phyloP scores from a whole-genome alignment of 129 eudicot species.

The Deinandra increscens region DNA sequence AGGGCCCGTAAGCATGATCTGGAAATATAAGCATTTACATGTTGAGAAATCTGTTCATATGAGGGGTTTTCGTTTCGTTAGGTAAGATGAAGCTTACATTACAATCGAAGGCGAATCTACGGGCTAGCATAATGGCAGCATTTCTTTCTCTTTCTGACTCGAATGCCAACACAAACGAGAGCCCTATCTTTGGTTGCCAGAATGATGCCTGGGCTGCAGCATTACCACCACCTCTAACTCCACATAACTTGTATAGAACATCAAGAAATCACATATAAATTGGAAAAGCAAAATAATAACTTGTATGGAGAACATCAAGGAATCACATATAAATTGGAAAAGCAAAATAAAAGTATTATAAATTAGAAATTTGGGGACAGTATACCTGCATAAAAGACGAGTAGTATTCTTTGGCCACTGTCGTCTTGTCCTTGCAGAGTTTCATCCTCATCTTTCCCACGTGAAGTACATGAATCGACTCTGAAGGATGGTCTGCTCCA shows the following conservation, averaged over 20 bases:
- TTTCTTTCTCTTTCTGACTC: conserved; percentile 91
- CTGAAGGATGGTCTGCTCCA: conserved; percentile 61
- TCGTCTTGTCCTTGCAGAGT: conserved; percentile 78
- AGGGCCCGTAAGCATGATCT: conserved; percentile 90
- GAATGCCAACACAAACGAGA: conserved; percentile 75
- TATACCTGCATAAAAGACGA: conserved; percentile 86
- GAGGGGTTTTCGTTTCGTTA: background rate
- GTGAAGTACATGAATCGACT: conserved; percentile 82
- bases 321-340: background rate
- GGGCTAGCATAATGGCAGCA: conserved; percentile 94
- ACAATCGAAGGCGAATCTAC: conserved; percentile 95
- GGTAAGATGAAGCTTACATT: conserved; percentile 57
- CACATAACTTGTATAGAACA: conserved; percentile 58
- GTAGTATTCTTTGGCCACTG: conserved; percentile 83
- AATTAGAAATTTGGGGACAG: background rate
- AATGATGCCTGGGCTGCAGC: conserved; percentile 96
- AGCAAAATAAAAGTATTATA: background rate
- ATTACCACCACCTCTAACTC: conserved; percentile 97
- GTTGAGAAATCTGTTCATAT: background rate
- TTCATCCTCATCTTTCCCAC: conserved; percentile 97
- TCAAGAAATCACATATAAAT: background rate
- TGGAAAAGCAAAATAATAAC: conserved; percentile 22
- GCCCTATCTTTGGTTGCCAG: conserved; percentile 80
- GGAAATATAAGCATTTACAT: conserved; percentile 18
- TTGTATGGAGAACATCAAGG: conserved; percentile 18